phyloP scores from a whole-genome alignment of 768 basidiomycete genomes.

The Candolleomyces eurysporus region DNA sequence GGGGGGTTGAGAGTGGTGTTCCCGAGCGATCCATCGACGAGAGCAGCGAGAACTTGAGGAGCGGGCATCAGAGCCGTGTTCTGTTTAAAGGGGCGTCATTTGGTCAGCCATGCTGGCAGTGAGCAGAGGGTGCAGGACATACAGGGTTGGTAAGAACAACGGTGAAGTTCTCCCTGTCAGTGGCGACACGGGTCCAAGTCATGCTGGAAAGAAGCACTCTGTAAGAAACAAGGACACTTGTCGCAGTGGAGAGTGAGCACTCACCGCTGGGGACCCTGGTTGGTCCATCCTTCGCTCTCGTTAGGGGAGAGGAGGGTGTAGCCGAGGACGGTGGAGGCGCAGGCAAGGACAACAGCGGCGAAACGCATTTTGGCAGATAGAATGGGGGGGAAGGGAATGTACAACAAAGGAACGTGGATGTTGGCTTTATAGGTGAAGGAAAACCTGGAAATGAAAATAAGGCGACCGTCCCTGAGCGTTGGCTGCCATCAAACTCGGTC shows the following conservation, averaged over 20 bases:
- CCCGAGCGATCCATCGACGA: conserved; percentile 46
- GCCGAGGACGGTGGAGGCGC: conserved; percentile 57
- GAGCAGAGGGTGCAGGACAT: conserved; percentile 11
- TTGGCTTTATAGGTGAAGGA: conserved; percentile 19
- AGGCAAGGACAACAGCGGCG: conserved; percentile 35
- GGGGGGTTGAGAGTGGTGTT: conserved; percentile 49
- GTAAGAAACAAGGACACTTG: no score
- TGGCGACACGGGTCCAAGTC: conserved; percentile 60
- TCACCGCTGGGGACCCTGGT: conserved; percentile 48
- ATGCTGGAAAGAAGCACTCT: conserved; percentile 29
- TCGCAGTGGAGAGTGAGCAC: conserved; percentile 8
- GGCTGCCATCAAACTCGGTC: background rate
- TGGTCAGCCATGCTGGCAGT: background rate
- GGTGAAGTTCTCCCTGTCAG: conserved; percentile 72
- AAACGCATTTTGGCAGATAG: conserved; percentile 39
- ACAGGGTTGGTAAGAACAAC: conserved; percentile 66
- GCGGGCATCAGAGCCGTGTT: conserved; percentile 29
- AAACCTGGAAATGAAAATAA: conserved; percentile 6
- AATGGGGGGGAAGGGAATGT: conserved; percentile 15
- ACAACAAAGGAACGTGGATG: conserved; percentile 11
- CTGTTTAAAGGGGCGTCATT: conserved; percentile 21
- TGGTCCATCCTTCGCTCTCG: conserved; percentile 51
- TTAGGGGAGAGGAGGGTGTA: conserved; percentile 58
- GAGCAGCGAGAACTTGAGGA: conserved; percentile 52
- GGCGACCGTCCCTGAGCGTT: background rate